phyloP scores from a whole-genome alignment of 441 rosid species.

The Adansonia rubrostipa region DNA sequence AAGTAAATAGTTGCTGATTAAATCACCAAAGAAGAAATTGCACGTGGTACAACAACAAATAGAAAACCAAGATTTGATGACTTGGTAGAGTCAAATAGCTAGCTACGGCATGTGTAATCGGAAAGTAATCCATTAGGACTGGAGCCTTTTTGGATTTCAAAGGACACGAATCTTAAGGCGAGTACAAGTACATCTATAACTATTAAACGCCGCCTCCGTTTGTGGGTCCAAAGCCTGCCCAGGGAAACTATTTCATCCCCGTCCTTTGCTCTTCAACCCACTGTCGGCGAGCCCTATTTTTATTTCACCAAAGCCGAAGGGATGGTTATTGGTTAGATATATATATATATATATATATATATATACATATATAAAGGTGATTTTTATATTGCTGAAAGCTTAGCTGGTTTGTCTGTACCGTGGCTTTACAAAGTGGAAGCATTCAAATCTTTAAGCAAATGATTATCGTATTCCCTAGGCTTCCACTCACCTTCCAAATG shows the following conservation, averaged over 20 bases:
- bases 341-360: background rate
- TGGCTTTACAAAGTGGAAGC: conserved; percentile 29
- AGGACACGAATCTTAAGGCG: background rate
- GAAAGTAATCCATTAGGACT: background rate
- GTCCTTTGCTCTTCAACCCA: background rate
- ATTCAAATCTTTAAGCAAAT: conserved; percentile 34
- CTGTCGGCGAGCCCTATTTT: conserved; percentile 42
- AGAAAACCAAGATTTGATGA: background rate
- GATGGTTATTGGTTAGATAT: too few relatives aligned
- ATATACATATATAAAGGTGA: background rate
- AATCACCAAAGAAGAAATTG: background rate
- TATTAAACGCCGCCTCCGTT: conserved; percentile 19
- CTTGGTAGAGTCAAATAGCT: background rate
- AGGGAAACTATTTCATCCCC: conserved; percentile 11
- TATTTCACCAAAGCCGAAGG: background rate
- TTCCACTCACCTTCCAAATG: conserved; percentile 58
- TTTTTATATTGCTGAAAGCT: conserved; percentile 29
- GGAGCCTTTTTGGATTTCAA: background rate
- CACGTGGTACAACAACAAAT: conserved; percentile 4
- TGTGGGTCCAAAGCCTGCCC: conserved; percentile 31
- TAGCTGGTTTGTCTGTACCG: conserved; percentile 44
- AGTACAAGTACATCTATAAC: background rate
- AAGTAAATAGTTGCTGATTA: background rate
- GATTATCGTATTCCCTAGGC: conserved; percentile 17
- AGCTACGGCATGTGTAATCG: background rate